Conservation (phyloP, 2,329 filamentous ascomycete genomes). For the Calonectria ilicicola region DNA sequence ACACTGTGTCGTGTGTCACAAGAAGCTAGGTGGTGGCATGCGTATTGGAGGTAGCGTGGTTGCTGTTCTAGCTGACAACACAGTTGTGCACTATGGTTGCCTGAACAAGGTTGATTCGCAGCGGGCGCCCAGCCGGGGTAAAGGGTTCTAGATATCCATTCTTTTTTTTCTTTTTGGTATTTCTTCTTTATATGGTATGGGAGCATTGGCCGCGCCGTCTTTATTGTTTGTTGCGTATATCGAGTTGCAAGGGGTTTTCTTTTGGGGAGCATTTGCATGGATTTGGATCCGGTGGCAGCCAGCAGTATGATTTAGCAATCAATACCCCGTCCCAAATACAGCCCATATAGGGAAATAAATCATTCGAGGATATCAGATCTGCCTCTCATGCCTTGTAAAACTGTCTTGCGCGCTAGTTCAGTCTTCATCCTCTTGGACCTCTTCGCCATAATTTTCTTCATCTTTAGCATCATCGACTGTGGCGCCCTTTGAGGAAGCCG, state of each 20-base stretch:
- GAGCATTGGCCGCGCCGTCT: constrained; percentile 23
- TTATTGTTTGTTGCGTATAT: constrained; percentile 18
- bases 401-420: constrained; percentile 26
- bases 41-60: constrained; percentile 91
- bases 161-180: constrained; percentile 20
- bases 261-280: constrained; percentile 38
- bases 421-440: constrained; percentile 75
- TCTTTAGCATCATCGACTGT: constrained; percentile 67
- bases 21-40: constrained; percentile 87
- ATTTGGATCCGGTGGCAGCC: constrained; percentile 31
- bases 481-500: constrained; percentile 40
- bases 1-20: constrained; percentile 93
- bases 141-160: constrained; percentile 46
- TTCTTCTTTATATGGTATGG: constrained; percentile 8
- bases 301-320: constrained; percentile 41
- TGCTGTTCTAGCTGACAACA: constrained; percentile 86
- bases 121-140: constrained; percentile 52
- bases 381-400: not conserved
- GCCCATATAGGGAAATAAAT: constrained; percentile 12
- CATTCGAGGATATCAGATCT: constrained; percentile 1
- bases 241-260: constrained; percentile 14
- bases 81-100: constrained; percentile 86
- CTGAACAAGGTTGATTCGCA: constrained; percentile 58
- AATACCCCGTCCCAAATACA: constrained; percentile 38
- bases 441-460: constrained; percentile 89